Base-by-base conservation (phyloP, 2,329 filamentous ascomycete genomes). In the Xylariaceae sp. region DNA sequence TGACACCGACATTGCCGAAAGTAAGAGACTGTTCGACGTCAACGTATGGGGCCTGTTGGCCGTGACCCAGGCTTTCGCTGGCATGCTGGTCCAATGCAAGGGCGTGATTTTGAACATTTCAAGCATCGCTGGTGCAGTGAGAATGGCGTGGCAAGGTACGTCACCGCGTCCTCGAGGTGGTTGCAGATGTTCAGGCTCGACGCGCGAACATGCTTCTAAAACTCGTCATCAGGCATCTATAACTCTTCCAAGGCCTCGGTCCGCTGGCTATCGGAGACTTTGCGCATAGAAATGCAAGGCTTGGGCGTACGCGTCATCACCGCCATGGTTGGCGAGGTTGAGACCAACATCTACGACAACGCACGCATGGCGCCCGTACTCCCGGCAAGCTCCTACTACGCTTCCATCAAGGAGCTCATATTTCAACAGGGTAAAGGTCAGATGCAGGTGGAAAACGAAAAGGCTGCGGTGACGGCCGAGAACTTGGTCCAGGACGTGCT, bases 1-100 rank as follows among this genome's bases (percentile, higher is more conserved):
- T 3, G 41, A 39, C 9, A 12, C 35, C 10, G 23, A 37, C 11
- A 32, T 41, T 1, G 11, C 17, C 13, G 16, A 24, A 13, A 36
- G 36, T 7, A 25, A 37, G 13, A 4, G 6, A 4, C 13, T 44
- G 9, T 37, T 35, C 31, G 36, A 41, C 9, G 25, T 36, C 9
- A 38, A 40, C 19, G 30, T 42, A 22, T 42, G 31, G 37, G 29
- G 24, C 3, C 11, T 30, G 9, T 5, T 42, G 3, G 19, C 23
- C 11, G 22, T 37, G 30, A 25, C 31, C 2, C 36, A 37, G 15
- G 31, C 36, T 12, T 39, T 42, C 12, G 32, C 39, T 5, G 11
- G 25, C 4, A 16, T 39, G 18, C 27, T 39, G 12, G 36, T 39
- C 18, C 8, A n/a, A 3, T 30, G 21, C 17, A 11, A 12, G 3